A percentile compares a stretch with the other conserved stretches of the same genome.
phyloP scores from a whole-genome alignment of 75 land plant species.

The Larix kaempferi region DNA sequence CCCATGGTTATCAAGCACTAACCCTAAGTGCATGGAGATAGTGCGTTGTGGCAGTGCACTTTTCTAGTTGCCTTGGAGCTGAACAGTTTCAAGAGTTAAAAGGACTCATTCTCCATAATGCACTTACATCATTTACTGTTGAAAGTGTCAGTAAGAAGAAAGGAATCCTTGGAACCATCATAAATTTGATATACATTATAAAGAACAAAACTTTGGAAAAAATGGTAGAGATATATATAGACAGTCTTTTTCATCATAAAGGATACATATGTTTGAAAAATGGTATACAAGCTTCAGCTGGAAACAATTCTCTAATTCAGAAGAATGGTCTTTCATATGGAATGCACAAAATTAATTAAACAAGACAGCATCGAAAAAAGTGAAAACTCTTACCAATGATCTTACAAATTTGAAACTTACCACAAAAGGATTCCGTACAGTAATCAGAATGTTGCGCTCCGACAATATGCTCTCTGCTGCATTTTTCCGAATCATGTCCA shows the following conservation, averaged over 20 bases:
- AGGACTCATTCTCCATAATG: too few species aligned
- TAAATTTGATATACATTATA: too few species aligned
- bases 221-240: not conserved
- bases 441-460: conserved; percentile 78
- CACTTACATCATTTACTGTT: too few species aligned
- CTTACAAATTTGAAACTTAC: conserved; percentile 25
- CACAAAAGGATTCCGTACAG: conserved; percentile 89
- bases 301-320: not conserved
- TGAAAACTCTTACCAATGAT: not conserved
- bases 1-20: too few species aligned
- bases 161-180: too few species aligned
- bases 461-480: conserved; percentile 87
- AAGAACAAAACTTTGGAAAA: not conserved
- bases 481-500: conserved; percentile 90
- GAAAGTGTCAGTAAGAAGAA: too few species aligned
- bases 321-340: not conserved
- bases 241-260: not conserved
- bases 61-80: too few species aligned
- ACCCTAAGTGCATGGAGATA: too few species aligned
- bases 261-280: not conserved
- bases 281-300: not conserved
- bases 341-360: not conserved
- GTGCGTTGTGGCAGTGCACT: too few species aligned
- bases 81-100: too few species aligned
- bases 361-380: not conserved